A percentile compares a stretch with the other conserved stretches of the same genome.
Conservation (phyloP, 2,329 filamentous ascomycete species). For the Hypoxylon sp. region DNA sequence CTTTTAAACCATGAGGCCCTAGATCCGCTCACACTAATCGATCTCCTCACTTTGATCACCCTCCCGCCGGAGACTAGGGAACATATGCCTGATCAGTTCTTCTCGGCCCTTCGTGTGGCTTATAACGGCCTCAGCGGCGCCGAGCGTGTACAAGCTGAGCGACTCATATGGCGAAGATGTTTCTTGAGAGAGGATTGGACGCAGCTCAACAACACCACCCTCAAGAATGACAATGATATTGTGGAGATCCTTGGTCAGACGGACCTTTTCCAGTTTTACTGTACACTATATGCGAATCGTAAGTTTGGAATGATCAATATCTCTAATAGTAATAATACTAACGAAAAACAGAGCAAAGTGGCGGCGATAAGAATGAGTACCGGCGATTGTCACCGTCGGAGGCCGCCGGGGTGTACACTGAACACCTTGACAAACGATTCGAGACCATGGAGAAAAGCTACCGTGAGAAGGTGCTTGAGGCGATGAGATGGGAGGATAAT, state of each 20-base stretch:
- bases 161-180: conserved; percentile 87
- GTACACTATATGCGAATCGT: conserved; percentile 76
- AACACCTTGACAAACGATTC: conserved; percentile 74
- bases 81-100: conserved; percentile 78
- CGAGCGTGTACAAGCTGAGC: conserved; percentile 71
- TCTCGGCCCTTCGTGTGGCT: conserved; percentile 76
- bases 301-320: conserved; percentile 58
- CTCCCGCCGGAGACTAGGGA: conserved; percentile 64
- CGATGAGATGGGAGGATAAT: conserved; percentile 81
- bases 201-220: conserved; percentile 80
- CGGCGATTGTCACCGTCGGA: conserved; percentile 67
- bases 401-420: conserved; percentile 71
- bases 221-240: conserved; percentile 79
- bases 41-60: conserved; percentile 82
- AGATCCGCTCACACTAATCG: conserved; percentile 75
- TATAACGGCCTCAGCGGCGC: conserved; percentile 69
- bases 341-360: conserved; percentile 56
- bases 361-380: conserved; percentile 61
- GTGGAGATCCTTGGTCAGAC: conserved; percentile 75
- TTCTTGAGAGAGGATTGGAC: conserved; percentile 89
- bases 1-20: conserved; percentile 81
- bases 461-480: conserved; percentile 76
- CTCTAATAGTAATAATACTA: conserved; percentile 21
- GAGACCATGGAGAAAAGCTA: conserved; percentile 73
- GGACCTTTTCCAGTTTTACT: conserved; percentile 77